These are phyloP conservation scores for Leptodontidium sp. DNA, from an alignment of 2,329 filamentous ascomycete genomes.

Conservation along the genomic window DNA sequence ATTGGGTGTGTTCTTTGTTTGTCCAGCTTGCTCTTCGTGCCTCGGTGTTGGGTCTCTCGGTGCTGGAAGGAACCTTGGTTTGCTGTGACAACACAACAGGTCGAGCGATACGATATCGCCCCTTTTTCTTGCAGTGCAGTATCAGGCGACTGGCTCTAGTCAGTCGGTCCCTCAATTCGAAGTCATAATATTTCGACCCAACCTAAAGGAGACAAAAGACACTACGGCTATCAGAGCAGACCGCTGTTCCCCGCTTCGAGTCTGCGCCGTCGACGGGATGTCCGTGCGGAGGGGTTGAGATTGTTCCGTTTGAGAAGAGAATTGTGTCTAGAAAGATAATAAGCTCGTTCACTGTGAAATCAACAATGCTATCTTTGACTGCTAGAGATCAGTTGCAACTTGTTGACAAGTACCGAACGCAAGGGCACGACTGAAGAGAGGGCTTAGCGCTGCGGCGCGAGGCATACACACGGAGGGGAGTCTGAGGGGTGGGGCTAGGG, in stretches of 20 bases:
- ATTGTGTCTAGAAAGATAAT: background rate
- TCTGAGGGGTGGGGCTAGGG: too few relatives aligned
- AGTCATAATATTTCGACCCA: background rate
- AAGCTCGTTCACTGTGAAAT: too few relatives aligned
- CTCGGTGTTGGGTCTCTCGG: background rate
- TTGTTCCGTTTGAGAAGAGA: background rate
- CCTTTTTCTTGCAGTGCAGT: background rate
- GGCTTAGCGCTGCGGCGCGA: too few relatives aligned
- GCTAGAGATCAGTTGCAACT: too few relatives aligned
- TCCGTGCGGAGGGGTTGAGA: constrained; percentile 12
- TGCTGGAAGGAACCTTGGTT: background rate
- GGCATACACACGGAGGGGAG: too few relatives aligned
- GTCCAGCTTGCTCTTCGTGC: constrained; percentile 8
- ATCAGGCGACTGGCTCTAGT: background rate
- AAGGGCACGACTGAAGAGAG: too few relatives aligned
- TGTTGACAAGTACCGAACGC: too few relatives aligned
- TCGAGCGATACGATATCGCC: background rate
- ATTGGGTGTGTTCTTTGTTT: too few relatives aligned
- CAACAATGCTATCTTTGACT: too few relatives aligned
- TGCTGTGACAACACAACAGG: background rate
- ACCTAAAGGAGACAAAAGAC: background rate
- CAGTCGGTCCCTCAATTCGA: background rate
- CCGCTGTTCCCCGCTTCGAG: constrained; percentile 12
- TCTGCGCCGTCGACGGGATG: background rate
- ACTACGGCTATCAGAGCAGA: constrained; percentile 2